Conservation (phyloP, 257 asterid genomes). For the Forsythia viridissima region DNA sequence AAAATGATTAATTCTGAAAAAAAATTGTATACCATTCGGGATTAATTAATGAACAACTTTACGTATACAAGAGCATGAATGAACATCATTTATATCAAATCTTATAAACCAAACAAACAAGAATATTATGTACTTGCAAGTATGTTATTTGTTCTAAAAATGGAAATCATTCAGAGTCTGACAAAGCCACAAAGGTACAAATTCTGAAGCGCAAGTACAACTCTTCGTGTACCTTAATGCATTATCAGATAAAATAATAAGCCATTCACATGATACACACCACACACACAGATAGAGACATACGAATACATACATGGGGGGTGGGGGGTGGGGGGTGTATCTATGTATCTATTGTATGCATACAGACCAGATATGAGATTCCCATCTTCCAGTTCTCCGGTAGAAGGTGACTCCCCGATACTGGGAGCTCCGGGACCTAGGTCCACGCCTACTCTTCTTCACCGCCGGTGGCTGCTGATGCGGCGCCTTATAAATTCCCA, state of each 20-base stretch:
- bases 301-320: slow-evolving; percentile 21
- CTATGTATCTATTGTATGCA: background rate
- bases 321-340: background rate
- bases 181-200: slow-evolving; percentile 20
- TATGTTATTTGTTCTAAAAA: background rate
- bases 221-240: background rate
- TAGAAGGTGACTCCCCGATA: slow-evolving; percentile 97
- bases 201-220: background rate
- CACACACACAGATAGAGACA: background rate
- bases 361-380: slow-evolving; percentile 89
- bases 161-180: background rate
- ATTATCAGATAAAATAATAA: background rate
- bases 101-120: background rate
- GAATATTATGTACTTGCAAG: background rate
- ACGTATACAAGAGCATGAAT: background rate
- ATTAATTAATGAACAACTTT: background rate
- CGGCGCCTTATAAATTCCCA: slow-evolving; percentile 36
- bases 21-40: background rate
- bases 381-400: slow-evolving; percentile 98
- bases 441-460: slow-evolving; percentile 96
- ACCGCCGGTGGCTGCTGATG: slow-evolving; percentile 39
- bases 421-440: slow-evolving; percentile 94
- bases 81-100: background rate
- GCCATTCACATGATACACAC: background rate
- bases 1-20: background rate